Evolutionary conservation across 2,329 filamentous ascomycete species (phyloP).

Genomic region (Ceratocystis smalleyi): DNA sequence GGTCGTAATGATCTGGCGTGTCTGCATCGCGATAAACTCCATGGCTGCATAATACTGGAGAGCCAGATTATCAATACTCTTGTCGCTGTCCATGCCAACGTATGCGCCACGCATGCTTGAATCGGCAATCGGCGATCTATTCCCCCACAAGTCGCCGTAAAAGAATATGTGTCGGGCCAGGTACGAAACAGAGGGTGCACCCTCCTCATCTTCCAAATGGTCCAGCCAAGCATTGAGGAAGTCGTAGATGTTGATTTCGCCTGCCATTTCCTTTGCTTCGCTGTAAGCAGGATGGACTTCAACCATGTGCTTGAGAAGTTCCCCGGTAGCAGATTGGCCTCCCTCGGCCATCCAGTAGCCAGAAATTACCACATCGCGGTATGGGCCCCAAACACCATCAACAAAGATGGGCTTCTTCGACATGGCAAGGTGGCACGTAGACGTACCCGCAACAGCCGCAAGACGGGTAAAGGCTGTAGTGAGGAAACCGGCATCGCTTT

Average conservation of each 20-base stretch:
- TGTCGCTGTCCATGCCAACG: slow-evolving; percentile 75
- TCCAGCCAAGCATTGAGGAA: slow-evolving; percentile 80
- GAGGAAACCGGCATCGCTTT: slow-evolving; percentile 48
- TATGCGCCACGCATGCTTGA: slow-evolving; percentile 82
- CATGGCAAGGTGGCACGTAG: slow-evolving; percentile 94
- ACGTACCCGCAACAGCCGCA: slow-evolving; percentile 88
- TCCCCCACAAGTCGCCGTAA: slow-evolving; percentile 95
- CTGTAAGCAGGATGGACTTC: slow-evolving; percentile 88
- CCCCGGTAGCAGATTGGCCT: slow-evolving; percentile 89
- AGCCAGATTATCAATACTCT: slow-evolving; percentile 71
- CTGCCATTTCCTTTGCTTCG: slow-evolving; percentile 60
- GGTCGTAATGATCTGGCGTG: slow-evolving; percentile 79
- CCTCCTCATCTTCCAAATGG: slow-evolving; percentile 51
- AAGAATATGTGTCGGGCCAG: slow-evolving; percentile 93
- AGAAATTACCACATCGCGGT: slow-evolving; percentile 82
- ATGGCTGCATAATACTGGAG: slow-evolving; percentile 90
- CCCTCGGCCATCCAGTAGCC: slow-evolving; percentile 95
- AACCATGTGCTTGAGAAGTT: slow-evolving; percentile 82
- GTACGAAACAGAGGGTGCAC: slow-evolving; percentile 66
- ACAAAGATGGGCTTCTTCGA: slow-evolving; percentile 87
- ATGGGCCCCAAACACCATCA: slow-evolving; percentile 90
- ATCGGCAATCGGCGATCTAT: slow-evolving; percentile 85
- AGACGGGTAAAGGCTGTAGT: slow-evolving; percentile 83
- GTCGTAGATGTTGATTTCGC: slow-evolving; percentile 83
- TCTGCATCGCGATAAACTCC: slow-evolving; percentile 97